These are phyloP conservation scores for Rosa chinensis DNA, from an alignment of 306 rosid species.

Conservation along the genomic window DNA sequence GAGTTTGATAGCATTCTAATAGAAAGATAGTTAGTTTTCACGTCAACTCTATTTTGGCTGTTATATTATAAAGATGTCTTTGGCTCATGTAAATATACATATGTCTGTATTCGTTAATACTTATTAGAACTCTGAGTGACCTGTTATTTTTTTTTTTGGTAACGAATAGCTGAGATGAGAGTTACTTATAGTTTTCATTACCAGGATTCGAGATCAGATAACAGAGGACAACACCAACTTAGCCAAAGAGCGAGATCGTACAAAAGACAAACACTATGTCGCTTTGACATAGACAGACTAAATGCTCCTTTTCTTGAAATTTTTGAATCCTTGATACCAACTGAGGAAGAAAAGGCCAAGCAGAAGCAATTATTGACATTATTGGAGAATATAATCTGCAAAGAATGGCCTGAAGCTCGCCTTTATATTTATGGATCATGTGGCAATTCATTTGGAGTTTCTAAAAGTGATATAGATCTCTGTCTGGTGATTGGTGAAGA, in stretches of 20 bases:
- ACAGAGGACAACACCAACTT: constrained; percentile 65
- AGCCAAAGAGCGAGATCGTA: constrained; percentile 63
- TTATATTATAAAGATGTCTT: too few species aligned
- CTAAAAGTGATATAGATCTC: constrained; percentile 90
- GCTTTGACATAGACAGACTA: constrained; percentile 66
- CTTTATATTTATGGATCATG: constrained; percentile 93
- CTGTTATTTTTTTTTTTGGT: neutral
- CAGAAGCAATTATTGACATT: constrained; percentile 63
- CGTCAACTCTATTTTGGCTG: too few species aligned
- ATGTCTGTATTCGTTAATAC: neutral
- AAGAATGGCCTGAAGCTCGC: constrained; percentile 81
- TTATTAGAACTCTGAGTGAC: neutral
- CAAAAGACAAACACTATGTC: constrained; percentile 58
- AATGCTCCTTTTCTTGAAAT: constrained; percentile 64
- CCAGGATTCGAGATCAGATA: constrained; percentile 81
- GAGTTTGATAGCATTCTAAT: neutral
- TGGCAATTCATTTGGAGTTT: constrained; percentile 92
- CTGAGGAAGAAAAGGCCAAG: constrained; percentile 84
- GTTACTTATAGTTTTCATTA: constrained; percentile 31
- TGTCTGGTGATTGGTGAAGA: constrained; percentile 79
- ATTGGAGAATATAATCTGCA: constrained; percentile 63
- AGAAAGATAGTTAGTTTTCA: neutral
- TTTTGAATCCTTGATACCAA: constrained; percentile 68
- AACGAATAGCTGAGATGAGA: constrained; percentile 22
- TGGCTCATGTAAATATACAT: too few species aligned